A percentile compares a stretch with the other conserved stretches of the same genome.
These are phyloP conservation scores for Wallemia mellicola DNA, from an alignment of 1,284 basidiomycete genomes.

Conservation along the genomic window DNA sequence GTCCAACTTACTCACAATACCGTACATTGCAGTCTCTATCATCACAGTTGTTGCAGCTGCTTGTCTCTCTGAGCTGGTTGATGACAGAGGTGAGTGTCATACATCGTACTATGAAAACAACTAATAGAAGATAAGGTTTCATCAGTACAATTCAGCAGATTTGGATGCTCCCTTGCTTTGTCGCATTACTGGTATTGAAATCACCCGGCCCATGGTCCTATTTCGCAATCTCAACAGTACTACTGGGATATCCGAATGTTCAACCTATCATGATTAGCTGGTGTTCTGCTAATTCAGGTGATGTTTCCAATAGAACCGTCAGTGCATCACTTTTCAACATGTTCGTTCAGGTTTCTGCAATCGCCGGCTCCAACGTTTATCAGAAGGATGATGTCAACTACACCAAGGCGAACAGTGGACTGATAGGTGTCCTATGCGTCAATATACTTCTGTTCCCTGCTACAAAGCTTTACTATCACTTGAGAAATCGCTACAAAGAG, in stretches of 20 bases:
- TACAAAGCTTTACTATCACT: background rate
- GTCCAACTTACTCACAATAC: slow-evolving; percentile 31
- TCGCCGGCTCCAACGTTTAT: background rate
- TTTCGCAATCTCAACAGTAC: background rate
- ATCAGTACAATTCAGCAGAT: background rate
- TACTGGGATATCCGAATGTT: background rate
- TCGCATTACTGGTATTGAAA: background rate
- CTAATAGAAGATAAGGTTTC: background rate
- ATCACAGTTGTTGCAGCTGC: slow-evolving; percentile 1
- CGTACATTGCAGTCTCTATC: slow-evolving; percentile 17
- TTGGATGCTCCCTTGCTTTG: background rate
- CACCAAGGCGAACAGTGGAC: background rate
- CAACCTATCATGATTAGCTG: background rate
- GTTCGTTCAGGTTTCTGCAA: background rate
- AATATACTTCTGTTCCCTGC: background rate
- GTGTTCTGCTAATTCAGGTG: background rate
- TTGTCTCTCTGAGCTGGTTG: background rate
- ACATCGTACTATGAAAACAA: background rate
- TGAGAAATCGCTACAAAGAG: background rate
- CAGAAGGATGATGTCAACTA: background rate
- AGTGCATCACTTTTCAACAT: background rate
- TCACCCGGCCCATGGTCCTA: background rate
- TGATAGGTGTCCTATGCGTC: background rate
- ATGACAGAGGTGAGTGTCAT: background rate
- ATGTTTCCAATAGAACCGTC: background rate